Evolutionary conservation across 306 rosid genomes (phyloP), one percentile per base, ranked within the genome.

Genomic region (Trifolium pratense): DNA sequence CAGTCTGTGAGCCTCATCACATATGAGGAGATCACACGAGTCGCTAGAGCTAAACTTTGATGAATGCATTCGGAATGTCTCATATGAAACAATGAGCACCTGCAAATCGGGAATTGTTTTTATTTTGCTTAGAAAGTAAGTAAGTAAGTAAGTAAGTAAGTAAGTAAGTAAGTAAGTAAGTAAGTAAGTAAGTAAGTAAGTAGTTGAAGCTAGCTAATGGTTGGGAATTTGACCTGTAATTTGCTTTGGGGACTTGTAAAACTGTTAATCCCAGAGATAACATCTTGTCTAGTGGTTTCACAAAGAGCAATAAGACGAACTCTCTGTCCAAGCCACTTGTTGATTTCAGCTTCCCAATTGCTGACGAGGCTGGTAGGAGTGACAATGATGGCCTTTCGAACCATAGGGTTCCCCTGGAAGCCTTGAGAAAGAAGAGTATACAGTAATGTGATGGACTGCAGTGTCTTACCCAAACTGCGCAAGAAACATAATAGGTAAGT

Each of bases 321-420:
- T 82, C 98, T 91, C 51, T 91, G 90, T 66, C 97, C 96, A 32
- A 91, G 67, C 98, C 98, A 93, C 88, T 91, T 93, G 45, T 82
- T 81, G 48, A 93, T 93, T 82, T 93, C 98, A 73, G 94, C 96
- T 78, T 93, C 98, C 98, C 98, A 93, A 43, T 93, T 93, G 84
- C 96, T 91, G 66, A 93, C 98, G 45, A 93, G 98, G 82, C 98
- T 93, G 79, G 98, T 93, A 43, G 98, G 98, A 76, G 98, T 91
- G 72, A 93, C 98, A 66, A 93, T 80, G 84, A 93, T 91, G 74
- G 92, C 89, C 78, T 91, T 93, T 85, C 83, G 83, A 76, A 89
- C 91, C 89, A 88, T 86, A 55, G 97, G 93, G 29, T 80, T 91
- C 68, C 90, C 94, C 81, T 91, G 87, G 64, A 93, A 91, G 56